Percentiles rank a stretch among this genome's conserved stretches.
phyloP scores from a whole-genome alignment of 371 early-diverging fungal genomes.

The Rhizopus delemar region DNA sequence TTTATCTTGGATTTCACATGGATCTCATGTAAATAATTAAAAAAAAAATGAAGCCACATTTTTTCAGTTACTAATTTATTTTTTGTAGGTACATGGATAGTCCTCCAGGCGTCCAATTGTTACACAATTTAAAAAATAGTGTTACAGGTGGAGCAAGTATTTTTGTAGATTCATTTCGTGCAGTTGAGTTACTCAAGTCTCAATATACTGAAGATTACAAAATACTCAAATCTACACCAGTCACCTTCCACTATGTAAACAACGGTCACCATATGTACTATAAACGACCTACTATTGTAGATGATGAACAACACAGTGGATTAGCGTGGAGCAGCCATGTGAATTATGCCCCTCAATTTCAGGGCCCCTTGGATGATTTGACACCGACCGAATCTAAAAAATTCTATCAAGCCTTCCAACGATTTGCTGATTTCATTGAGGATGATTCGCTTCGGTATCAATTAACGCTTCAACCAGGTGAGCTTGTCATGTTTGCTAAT shows the following conservation, averaged over 20 bases:
- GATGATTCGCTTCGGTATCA: constrained; percentile 59
- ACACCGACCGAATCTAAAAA: constrained; percentile 43
- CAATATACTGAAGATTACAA: constrained; percentile 65
- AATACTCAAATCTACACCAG: constrained; percentile 60
- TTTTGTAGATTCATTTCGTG: constrained; percentile 79
- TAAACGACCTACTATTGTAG: constrained; percentile 72
- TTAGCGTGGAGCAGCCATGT: constrained; percentile 60
- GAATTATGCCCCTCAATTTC: constrained; percentile 90
- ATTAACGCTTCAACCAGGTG: constrained; percentile 72
- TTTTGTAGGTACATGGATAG: constrained; percentile 60
- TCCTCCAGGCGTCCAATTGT: constrained; percentile 85
- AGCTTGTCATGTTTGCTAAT: constrained; percentile 79
- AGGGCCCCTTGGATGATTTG: constrained; percentile 72
- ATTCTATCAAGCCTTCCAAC: constrained; percentile 75
- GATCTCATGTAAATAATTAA: constrained; percentile 75
- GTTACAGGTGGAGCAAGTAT: constrained; percentile 80
- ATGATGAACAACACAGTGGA: constrained; percentile 40
- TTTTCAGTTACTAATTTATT: not conserved
- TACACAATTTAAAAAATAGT: constrained; percentile 78
- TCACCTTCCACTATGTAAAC: constrained; percentile 84
- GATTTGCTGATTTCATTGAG: constrained; percentile 67
- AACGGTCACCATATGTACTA: constrained; percentile 74
- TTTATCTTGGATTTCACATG: constrained; percentile 89
- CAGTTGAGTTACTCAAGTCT: constrained; percentile 61
- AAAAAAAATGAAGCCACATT: not conserved